Evolutionary conservation across 306 rosid genomes (phyloP), one percentile per base, ranked within the genome.

Genomic region (Cucurbita moschata): DNA sequence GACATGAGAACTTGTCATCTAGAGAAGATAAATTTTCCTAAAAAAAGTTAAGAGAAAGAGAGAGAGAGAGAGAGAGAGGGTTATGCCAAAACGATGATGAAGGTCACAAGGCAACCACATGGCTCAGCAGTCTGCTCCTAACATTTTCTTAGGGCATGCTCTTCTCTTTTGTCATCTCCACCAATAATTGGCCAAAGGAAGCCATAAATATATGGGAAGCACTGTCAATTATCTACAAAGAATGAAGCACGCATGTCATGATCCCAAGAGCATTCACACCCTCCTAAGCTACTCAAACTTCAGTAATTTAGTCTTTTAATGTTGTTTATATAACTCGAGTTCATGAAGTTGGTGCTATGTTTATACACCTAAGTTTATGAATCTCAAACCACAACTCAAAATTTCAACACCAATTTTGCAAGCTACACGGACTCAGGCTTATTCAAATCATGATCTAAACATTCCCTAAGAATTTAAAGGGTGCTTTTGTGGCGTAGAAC

Each of bases 171-270:
- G 40, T 84, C 83, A 71, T 80, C 47, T 77, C 55, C 80, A 71
- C 78, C 90, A 88, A 87, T 89, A 74, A 89, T 89, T 83, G 90
- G 83, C 77, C 80, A 69, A 81, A 71, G 71, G 62, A 68, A 73
- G 76, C 49, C 68, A 46, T 76, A 74, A 81, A 81, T 82, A 63
- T 63, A 63, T 39, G 50, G 26, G 16, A 47, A n/a, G 21, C 8
- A 60, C 69, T 62, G 7, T 63, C 69, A 63, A 51, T 4, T 53
- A 13, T 52, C 47, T 72, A 50, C 44, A 19, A 57, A 44, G 38
- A 18, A 70, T 44, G 26, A 67, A 67, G 72, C 72, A 67, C 40
- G 72, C 68, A 62, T 37, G 47, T 37, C 68, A 37, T 62, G 47
- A 38, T 62, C 47, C 47, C 68, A 62, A 62, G 47, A 62, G 8